Base-by-base conservation (phyloP, 2,329 filamentous ascomycete genomes). In the Fusarium sp. region DNA sequence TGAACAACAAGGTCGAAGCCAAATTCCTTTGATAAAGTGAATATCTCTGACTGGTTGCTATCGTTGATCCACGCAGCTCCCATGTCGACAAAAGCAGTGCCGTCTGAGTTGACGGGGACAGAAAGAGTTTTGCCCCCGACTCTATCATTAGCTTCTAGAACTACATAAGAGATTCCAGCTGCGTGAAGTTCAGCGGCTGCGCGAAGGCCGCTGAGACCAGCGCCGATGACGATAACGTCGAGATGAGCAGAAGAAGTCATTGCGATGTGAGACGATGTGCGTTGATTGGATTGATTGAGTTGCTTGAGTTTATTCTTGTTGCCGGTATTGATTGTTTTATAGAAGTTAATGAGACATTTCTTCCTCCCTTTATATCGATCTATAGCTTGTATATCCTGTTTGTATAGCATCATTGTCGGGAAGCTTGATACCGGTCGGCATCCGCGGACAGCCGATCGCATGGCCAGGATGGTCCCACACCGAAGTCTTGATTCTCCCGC, bases 61-160 rank as follows among this genome's bases (percentile, higher is more conserved):
- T 68, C 58, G 40, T 70, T 71, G 39, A 68, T 60, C 66, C 60
- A 68, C 9, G 60, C 65, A 6, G 66, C 66, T 5, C 68, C 66
- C 14, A 64, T 26, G 13, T 68, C 68, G 11, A 58, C 22, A 6
- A 45, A 9, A 2, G 28, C 44, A 10, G n/a, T 22, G 1, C 20
- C 40, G 1, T n/a, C 15, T 0, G 18, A 7, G 28, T n/a, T 10
- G 0, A n/a, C 7, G 1, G 40, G 22, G 2, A 45, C 34, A 11
- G 53, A 42, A 4, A 61, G 40, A 20, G 28, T 49, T 72, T 86
- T 87, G 7, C 85, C 84, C 1, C 84, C 84, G 1, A 86, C 81
- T 0, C 82, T 78, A 45, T 83, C 77, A 5, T 79, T 77, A 3
- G 83, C 83, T 63, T 87, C 85, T 1, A 86, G 75, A 2, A 86